Conservation (phyloP, 2,329 filamentous ascomycete species). For the Leptographium flavum region DNA sequence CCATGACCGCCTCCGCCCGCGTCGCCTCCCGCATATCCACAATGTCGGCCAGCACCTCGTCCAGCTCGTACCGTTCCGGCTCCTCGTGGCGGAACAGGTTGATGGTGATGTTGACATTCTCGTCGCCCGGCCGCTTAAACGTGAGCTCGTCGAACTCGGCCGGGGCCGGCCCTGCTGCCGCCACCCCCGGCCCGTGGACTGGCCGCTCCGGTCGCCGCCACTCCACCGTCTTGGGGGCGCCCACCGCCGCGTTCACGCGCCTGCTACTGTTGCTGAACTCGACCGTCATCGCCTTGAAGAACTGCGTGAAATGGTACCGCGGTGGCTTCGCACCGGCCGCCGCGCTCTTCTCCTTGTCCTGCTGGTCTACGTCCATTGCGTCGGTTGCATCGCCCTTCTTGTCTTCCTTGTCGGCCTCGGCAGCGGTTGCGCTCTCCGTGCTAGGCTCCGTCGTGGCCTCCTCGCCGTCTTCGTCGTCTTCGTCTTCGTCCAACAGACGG, state of each 20-base stretch:
- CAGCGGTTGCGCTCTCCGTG: too few species aligned
- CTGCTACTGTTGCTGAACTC: slow-evolving; percentile 53
- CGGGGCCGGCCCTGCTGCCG: slow-evolving; percentile 38
- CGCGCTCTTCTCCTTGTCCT: slow-evolving; percentile 14
- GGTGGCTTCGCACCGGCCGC: slow-evolving; percentile 20
- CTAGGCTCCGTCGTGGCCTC: too few species aligned
- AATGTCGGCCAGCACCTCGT: slow-evolving; percentile 64
- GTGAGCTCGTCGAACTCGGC: slow-evolving; percentile 81
- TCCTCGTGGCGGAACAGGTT: slow-evolving; percentile 74
- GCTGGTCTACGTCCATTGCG: slow-evolving; percentile 46
- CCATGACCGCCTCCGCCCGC: slow-evolving; percentile 75
- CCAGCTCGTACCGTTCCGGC: slow-evolving; percentile 72
- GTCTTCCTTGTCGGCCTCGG: slow-evolving; percentile 17
- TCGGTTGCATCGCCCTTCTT: slow-evolving; percentile 16
- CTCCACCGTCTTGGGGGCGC: slow-evolving; percentile 40
- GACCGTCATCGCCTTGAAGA: slow-evolving; percentile 68
- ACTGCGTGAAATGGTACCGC: slow-evolving; percentile 50
- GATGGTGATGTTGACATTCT: slow-evolving; percentile 83
- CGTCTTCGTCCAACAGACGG: slow-evolving; percentile 58
- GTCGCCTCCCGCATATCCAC: slow-evolving; percentile 80
- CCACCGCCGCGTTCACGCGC: not conserved
- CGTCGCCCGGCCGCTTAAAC: slow-evolving; percentile 83
- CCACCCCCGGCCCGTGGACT: slow-evolving; percentile 22
- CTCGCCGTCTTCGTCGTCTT: slow-evolving; percentile 31
- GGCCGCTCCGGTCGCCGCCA: slow-evolving; percentile 69